Evolutionary conservation across 345 rosid genomes (phyloP).

Genomic region (Salix dunnii): DNA sequence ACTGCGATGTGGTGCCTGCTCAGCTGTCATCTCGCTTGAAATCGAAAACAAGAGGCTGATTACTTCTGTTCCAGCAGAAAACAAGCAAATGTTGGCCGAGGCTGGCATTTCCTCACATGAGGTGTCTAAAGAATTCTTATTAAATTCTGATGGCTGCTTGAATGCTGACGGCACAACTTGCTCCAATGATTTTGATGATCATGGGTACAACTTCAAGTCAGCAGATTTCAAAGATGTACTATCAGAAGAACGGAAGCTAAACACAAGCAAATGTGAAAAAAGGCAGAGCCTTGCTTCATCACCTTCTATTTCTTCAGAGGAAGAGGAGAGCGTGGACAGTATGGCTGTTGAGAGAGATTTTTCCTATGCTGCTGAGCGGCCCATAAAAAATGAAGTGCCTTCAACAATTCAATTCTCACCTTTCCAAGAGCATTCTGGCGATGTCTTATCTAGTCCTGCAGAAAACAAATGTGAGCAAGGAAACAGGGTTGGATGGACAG

Average conservation of each 20-base stretch:
- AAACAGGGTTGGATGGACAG: slow-evolving; percentile 4
- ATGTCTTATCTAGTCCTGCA: background rate
- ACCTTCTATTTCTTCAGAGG: slow-evolving; percentile 24
- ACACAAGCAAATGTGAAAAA: slow-evolving; percentile 15
- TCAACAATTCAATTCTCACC: background rate
- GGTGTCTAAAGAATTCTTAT: background rate
- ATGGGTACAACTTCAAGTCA: slow-evolving; percentile 5
- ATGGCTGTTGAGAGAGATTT: slow-evolving; percentile 11
- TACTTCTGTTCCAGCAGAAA: slow-evolving; percentile 8
- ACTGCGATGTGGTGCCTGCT: slow-evolving; percentile 31
- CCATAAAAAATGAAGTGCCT: background rate
- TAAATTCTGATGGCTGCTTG: slow-evolving; percentile 10
- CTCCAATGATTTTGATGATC: slow-evolving; percentile 17
- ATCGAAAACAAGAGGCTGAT: slow-evolving; percentile 15
- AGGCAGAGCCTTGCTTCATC: slow-evolving; percentile 22
- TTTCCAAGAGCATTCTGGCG: background rate
- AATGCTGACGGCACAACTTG: slow-evolving; percentile 10
- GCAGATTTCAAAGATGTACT: slow-evolving; percentile 5
- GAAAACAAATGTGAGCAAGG: slow-evolving; percentile 1
- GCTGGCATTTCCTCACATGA: slow-evolving; percentile 16
- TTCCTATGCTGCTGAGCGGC: slow-evolving; percentile 20
- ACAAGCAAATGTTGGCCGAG: background rate
- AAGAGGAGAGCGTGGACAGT: slow-evolving; percentile 21
- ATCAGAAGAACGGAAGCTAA: slow-evolving; percentile 17
- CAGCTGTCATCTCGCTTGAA: slow-evolving; percentile 3